phyloP scores from a whole-genome alignment of 805 yeast genomes.

The Dipodascus albidus region DNA sequence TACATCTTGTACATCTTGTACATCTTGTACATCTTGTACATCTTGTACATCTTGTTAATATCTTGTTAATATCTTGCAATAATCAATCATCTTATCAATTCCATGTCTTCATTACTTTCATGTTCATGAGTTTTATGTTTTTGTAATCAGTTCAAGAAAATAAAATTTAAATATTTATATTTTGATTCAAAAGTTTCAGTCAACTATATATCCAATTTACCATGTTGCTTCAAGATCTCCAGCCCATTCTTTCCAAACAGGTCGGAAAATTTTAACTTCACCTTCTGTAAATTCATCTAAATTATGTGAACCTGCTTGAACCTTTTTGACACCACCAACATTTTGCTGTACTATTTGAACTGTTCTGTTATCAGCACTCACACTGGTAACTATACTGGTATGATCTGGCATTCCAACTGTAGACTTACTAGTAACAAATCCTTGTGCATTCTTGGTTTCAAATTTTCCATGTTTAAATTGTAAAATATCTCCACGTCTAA shows the following conservation, averaged over 20 bases:
- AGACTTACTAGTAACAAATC: conserved; percentile 8
- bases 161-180: not conserved
- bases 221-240: conserved; percentile 11
- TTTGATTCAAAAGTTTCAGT: not conserved
- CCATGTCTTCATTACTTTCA: too few species aligned
- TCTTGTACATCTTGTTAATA: too few species aligned
- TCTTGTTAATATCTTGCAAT: too few species aligned
- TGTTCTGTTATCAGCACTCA: conserved; percentile 9
- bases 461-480: conserved; percentile 24
- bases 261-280: conserved; percentile 21
- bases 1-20: too few species aligned
- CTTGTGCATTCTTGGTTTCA: conserved; percentile 9
- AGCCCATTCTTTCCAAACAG: conserved; percentile 25
- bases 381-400: conserved; percentile 23
- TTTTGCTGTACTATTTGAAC: conserved; percentile 20
- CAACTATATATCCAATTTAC: not conserved
- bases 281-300: conserved; percentile 21
- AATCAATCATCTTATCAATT: too few species aligned
- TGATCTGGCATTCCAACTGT: conserved; percentile 26
- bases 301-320: conserved; percentile 20
- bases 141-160: too few species aligned
- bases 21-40: too few species aligned
- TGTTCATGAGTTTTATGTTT: too few species aligned
- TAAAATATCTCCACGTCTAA: conserved; percentile 27
- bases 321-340: conserved; percentile 21